phyloP scores from a whole-genome alignment of 192 early-diverging fungal genomes.

The Geranomyces michiganensis region DNA sequence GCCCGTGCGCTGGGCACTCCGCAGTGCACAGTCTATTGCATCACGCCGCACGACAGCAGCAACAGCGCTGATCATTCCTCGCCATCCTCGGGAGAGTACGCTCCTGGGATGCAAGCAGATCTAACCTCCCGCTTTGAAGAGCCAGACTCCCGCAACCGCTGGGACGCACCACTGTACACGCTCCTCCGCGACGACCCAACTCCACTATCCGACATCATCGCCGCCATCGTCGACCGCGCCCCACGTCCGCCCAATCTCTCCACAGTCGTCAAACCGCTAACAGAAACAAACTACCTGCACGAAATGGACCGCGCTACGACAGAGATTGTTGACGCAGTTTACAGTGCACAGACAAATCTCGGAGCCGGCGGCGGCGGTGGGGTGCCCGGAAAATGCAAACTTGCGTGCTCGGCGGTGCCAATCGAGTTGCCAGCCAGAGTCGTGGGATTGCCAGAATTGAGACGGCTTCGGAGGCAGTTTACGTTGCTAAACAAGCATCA shows the following conservation, averaged over 20 bases:
- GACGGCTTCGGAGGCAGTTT: conserved; percentile 80
- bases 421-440: neutral
- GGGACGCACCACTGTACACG: conserved; percentile 85
- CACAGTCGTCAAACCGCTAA: conserved; percentile 85
- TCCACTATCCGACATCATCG: conserved; percentile 68
- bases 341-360: neutral
- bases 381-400: too few species aligned
- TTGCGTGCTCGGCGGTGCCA: neutral
- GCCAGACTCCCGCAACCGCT: conserved; percentile 83
- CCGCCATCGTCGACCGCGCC: conserved; percentile 71
- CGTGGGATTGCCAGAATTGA: too few species aligned
- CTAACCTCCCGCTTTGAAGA: conserved; percentile 92
- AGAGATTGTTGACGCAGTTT: conserved; percentile 81
- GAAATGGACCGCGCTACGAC: conserved; percentile 85
- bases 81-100: conserved; percentile 37
- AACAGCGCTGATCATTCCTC: neutral
- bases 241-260: conserved; percentile 83
- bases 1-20: conserved; percentile 84
- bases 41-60: neutral
- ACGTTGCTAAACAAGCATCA: conserved; percentile 84
- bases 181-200: conserved; percentile 73
- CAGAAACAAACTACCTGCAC: conserved; percentile 88
- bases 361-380: neutral
- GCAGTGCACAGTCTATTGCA: conserved; percentile 70
- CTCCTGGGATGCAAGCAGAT: conserved; percentile 63